Base-by-base conservation (phyloP, 2,329 filamentous ascomycete species). In the Beauveria pseudobassiana region DNA sequence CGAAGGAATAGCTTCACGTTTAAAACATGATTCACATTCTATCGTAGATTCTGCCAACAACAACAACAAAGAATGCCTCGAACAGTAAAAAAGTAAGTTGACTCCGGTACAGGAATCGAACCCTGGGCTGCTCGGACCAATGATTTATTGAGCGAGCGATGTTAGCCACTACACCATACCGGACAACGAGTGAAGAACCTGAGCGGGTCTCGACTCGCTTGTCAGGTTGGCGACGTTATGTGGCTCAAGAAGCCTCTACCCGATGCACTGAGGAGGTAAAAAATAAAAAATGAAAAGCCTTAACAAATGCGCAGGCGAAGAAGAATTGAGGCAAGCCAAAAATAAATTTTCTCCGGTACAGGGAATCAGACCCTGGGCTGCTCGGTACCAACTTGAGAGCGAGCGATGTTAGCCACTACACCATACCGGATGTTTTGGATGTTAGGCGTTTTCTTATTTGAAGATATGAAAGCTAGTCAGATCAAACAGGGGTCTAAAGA, bases 371-470 rank as follows among this genome's bases (percentile, higher is more conserved):
- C 63, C 63, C 63, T 57, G 63, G 63, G 63, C 63, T 64, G 63
- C 61, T 64, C 63, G 63, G 63, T 38, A 26, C 61, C 51, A 46
- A 24, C 10, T 46, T 72, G 70, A 72, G 71, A 72, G 70, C 69
- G 70, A 72, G 69, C 70, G 70, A 72, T 72, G 70, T 72, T 72
- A 72, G 70, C 70, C 70, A 71, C 70, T 72, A 72, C 70, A 72
- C 70, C 70, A 72, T 71, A 71, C 67, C 70, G 70, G 70, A 72
- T 65, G 22, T 22, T 20, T 48, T 52, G 46, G 7, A 46, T 58
- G 48, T 10, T 22, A 1, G 9, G 1, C 3, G 18, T 2, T 3
- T 28, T 22, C 45, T 62, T 62, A 62, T 62, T 52, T 22, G 4
- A 4, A 2, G 1, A 3, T 61, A 43, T 45, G 3, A 22, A 52